phyloP scores from a whole-genome alignment of 768 basidiomycete species.

The Cystofilobasidium capitatum region DNA sequence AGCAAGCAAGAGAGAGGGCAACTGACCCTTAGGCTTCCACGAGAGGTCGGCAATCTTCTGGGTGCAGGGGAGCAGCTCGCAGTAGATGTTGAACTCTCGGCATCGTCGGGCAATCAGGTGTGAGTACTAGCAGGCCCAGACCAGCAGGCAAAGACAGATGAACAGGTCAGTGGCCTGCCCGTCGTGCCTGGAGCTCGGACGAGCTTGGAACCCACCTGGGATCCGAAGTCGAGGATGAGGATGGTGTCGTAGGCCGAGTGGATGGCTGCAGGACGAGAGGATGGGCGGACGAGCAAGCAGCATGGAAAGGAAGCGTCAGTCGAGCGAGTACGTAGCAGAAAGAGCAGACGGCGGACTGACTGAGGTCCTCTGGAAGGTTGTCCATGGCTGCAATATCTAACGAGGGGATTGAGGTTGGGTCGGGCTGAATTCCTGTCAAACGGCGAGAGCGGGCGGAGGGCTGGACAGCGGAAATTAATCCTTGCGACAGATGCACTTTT shows the following conservation, averaged over 20 bases:
- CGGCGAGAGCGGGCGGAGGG: background rate
- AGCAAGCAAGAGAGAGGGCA: no score
- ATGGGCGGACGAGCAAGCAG: background rate
- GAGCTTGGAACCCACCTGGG: constrained; percentile 54
- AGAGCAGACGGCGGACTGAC: background rate
- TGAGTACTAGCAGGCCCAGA: constrained; percentile 57
- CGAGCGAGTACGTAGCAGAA: background rate
- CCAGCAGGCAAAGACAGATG: background rate
- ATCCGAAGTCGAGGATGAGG: constrained; percentile 93
- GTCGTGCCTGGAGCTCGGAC: background rate
- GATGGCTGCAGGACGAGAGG: constrained; percentile 49
- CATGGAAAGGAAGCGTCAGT: background rate
- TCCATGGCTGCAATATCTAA: background rate
- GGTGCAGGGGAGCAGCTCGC: constrained; percentile 95
- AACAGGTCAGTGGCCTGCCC: background rate
- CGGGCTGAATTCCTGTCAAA: background rate
- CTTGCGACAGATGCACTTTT: no score
- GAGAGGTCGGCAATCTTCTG: constrained; percentile 72
- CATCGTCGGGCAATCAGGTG: constrained; percentile 96
- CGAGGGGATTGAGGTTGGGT: background rate
- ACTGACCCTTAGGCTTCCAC: constrained; percentile 85
- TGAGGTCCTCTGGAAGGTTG: constrained; percentile 4
- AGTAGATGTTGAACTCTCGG: constrained; percentile 93
- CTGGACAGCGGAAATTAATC: no score
- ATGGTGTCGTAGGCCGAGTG: constrained; percentile 93